Evolutionary conservation across 352 stramenopile genomes (phyloP).

Genomic region (Pythium insidiosum): DNA sequence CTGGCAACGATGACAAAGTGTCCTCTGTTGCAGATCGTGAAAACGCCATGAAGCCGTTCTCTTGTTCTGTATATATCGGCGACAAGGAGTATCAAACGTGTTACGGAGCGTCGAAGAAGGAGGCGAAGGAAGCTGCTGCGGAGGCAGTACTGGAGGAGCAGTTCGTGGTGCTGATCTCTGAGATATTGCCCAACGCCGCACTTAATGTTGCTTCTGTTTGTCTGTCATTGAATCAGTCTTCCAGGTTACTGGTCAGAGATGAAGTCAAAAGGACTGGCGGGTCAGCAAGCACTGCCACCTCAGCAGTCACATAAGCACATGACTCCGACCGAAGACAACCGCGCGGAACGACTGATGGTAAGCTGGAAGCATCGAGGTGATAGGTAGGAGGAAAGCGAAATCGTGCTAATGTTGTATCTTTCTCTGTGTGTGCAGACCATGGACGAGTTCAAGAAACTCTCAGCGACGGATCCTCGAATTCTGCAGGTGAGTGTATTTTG

Average conservation of each 20-base stretch:
- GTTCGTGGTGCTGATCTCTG: constrained; percentile 4
- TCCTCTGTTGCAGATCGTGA: too few relatives aligned
- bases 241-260: constrained; percentile 13
- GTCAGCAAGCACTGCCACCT: constrained; percentile 6
- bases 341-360: too few relatives aligned
- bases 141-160: constrained; percentile 16
- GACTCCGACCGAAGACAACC: not conserved
- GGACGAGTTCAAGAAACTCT: constrained; percentile 61
- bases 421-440: constrained; percentile 42
- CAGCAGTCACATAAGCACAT: constrained; percentile 3
- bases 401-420: too few relatives aligned
- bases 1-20: too few relatives aligned
- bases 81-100: constrained; percentile 7
- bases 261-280: constrained; percentile 8
- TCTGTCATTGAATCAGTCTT: constrained; percentile 2
- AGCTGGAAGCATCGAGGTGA: too few relatives aligned
- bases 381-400: too few relatives aligned
- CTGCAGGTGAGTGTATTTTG: constrained; percentile 29
- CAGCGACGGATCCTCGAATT: constrained; percentile 50
- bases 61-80: constrained; percentile 16
- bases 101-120: constrained; percentile 5
- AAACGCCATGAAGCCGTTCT: constrained; percentile 7
- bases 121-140: constrained; percentile 20
- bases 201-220: too few relatives aligned
- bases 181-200: too few relatives aligned